Evolutionary conservation across 768 basidiomycete species (phyloP).

Genomic region (Russula sp.): DNA sequence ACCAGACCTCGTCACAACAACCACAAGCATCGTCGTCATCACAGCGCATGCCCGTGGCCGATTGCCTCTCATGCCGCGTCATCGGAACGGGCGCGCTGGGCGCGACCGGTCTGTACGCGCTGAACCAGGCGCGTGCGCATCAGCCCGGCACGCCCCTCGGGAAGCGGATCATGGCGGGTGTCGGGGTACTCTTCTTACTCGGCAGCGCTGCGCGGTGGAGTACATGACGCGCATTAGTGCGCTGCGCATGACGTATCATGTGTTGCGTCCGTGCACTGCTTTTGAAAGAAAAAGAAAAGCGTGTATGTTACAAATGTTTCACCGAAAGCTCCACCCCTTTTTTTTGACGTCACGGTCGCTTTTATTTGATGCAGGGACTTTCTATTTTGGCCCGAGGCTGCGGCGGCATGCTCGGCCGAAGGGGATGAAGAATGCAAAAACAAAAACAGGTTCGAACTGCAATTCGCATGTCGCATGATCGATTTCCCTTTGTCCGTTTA

Average conservation of each 20-base stretch:
- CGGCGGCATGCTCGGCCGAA: neutral
- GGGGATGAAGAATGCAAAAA: neutral
- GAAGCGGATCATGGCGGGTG: conserved; percentile 52
- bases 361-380: neutral
- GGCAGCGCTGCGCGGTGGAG: conserved; percentile 20
- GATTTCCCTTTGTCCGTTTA: neutral
- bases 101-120: conserved; percentile 58
- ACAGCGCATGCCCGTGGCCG: conserved; percentile 21
- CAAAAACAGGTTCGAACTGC: neutral
- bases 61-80: conserved; percentile 65
- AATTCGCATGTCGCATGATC: neutral
- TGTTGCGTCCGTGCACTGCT: neutral
- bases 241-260: neutral
- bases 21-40: neutral
- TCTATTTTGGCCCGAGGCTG: neutral
- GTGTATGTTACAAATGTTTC: no score
- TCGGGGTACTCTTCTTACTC: conserved; percentile 38
- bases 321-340: neutral
- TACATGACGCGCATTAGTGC: no score
- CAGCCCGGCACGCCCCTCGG: conserved; percentile 56
- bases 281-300: neutral
- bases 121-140: conserved; percentile 53
- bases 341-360: neutral
- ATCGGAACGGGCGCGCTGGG: conserved; percentile 59
- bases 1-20: neutral